Evolutionary conservation across 169 alveolate genomes (phyloP).

Genomic region (Babesia gibsoni): DNA sequence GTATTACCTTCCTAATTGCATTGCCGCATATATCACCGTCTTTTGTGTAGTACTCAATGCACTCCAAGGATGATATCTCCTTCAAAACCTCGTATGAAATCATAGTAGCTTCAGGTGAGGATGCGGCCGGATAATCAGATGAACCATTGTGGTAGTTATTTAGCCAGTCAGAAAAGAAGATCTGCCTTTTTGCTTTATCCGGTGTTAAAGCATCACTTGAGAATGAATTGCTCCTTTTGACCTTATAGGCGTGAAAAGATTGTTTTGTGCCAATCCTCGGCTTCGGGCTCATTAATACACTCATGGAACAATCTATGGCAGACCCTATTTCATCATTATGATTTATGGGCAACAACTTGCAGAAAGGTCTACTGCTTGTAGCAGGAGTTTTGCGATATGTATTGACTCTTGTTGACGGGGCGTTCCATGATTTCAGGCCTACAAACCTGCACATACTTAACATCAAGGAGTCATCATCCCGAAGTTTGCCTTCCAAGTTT

Average conservation of each 20-base stretch:
- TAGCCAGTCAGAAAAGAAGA: slow-evolving; percentile 22
- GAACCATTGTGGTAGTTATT: not conserved
- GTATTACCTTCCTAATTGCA: slow-evolving; percentile 8
- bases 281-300: no score
- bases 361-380: no score
- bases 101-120: not conserved
- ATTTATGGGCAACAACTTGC: no score
- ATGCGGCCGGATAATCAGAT: not conserved
- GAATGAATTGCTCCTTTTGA: no score
- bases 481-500: slow-evolving; percentile 31
- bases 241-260: no score
- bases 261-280: no score
- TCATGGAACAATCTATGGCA: no score
- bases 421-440: not conserved
- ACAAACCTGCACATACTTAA: not conserved
- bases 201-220: no score
- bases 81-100: not conserved
- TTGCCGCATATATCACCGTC: slow-evolving; percentile 32
- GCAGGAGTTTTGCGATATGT: no score
- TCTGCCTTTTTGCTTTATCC: no score
- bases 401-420: no score
- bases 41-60: slow-evolving; percentile 46
- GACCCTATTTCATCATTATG: no score
- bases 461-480: not conserved
- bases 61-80: slow-evolving; percentile 4